phyloP scores from a whole-genome alignment of 108 stramenopile species.

The Pseudonitzschia pungens region DNA sequence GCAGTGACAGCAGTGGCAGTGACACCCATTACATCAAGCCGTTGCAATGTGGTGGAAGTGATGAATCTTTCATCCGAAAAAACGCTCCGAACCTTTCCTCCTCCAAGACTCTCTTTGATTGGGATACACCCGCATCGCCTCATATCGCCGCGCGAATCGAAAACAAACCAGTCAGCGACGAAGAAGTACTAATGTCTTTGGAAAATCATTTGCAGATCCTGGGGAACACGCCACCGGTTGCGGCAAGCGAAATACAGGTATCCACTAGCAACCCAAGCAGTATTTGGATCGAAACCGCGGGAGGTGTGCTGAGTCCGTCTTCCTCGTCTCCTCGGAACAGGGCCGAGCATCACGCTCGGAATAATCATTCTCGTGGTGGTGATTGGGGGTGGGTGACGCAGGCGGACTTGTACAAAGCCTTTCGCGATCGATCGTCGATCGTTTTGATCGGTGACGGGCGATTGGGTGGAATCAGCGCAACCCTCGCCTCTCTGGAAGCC shows the following conservation, averaged over 20 bases:
- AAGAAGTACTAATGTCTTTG: slow-evolving; percentile 61
- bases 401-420: slow-evolving; percentile 84
- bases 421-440: slow-evolving; percentile 45
- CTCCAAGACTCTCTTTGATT: slow-evolving; percentile 73
- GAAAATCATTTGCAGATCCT: slow-evolving; percentile 24
- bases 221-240: background rate
- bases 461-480: slow-evolving; percentile 89
- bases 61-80: slow-evolving; percentile 62
- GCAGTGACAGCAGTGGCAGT: background rate
- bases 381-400: slow-evolving; percentile 91
- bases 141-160: slow-evolving; percentile 83
- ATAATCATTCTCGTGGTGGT: slow-evolving; percentile 2
- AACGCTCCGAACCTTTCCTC: slow-evolving; percentile 20
- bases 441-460: slow-evolving; percentile 92
- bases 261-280: slow-evolving; percentile 20
- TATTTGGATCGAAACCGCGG: slow-evolving; percentile 79
- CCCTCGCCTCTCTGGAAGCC: slow-evolving; percentile 86
- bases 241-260: background rate
- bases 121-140: slow-evolving; percentile 89
- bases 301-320: slow-evolving; percentile 85
- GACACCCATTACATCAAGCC: slow-evolving; percentile 88
- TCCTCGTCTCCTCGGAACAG: slow-evolving; percentile 76
- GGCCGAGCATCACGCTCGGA: slow-evolving; percentile 28
- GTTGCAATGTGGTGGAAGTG: slow-evolving; percentile 89
- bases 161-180: slow-evolving; percentile 67